Conservation (phyloP, 139 green algal genomes). For the Chlorella vulgaris region DNA sequence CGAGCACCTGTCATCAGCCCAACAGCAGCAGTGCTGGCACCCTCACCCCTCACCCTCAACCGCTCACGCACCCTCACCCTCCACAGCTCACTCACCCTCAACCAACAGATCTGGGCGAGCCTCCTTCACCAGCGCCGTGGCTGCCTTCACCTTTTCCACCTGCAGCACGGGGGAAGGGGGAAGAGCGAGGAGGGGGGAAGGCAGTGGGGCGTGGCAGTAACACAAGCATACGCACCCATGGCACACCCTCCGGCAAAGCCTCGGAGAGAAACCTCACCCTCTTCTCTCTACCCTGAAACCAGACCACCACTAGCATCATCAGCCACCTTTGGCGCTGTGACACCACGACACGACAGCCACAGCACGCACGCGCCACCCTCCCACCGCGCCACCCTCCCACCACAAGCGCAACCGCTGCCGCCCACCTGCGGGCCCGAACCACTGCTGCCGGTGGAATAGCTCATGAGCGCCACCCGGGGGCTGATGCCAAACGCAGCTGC, state of each 20-base stretch:
- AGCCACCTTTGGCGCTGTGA: no score
- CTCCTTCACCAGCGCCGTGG: constrained; percentile 64
- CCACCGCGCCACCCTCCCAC: neutral
- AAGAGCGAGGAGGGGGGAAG: neutral
- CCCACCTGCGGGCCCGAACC: constrained; percentile 69
- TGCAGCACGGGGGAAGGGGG: constrained; percentile 23
- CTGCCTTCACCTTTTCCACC: constrained; percentile 82
- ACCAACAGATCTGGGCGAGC: constrained; percentile 71
- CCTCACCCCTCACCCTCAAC: neutral
- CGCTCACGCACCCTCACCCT: neutral
- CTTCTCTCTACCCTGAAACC: no score
- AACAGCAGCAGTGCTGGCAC: no score
- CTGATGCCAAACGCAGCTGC: constrained; percentile 86
- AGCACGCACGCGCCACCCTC: neutral
- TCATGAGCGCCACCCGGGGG: constrained; percentile 90
- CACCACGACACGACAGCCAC: no score
- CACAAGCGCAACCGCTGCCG: neutral
- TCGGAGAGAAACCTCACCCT: neutral
- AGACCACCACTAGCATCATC: no score
- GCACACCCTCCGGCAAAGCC: neutral
- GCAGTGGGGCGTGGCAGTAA: neutral
- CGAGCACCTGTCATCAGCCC: neutral
- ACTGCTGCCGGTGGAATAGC: constrained; percentile 82
- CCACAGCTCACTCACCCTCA: constrained; percentile 54
- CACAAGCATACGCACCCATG: neutral